Base-by-base conservation (phyloP, 176 grass and related monocot species). In the Bromus sterilis region DNA sequence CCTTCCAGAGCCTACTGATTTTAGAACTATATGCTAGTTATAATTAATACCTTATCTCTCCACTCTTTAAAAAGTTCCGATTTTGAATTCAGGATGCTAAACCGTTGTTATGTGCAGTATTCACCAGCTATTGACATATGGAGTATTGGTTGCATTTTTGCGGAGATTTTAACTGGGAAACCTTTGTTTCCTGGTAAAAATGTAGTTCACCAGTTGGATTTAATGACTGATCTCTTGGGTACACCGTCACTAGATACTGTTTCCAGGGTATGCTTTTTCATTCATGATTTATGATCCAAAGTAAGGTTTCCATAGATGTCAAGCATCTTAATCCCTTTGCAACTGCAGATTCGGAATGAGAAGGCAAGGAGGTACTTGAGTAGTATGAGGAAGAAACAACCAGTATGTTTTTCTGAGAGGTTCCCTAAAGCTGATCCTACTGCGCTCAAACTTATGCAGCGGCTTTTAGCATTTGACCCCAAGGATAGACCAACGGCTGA, bases 61-160 rank as follows among this genome's bases (percentile, higher is more conserved):
- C 6, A 35, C 31, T 28, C 28, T 48, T 56, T 71, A 44, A 53
- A 63, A 68, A 16, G 40, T 31, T 78, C 67, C 18, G 12, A 56
- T 56, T 37, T 29, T 66, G 24, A 44, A 56, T 85, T 64, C 25
- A 53, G 51, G 29, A 81, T 80, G 61, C 31, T 88, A 39, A 90
- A 72, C 67, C 55, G 36, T 86, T 76, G 77, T 89, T 70, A 41
- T 82, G 35, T 93, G 84, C 89, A 97, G 97, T 99, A 99, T 86
- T 95, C 97, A 74, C 87, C 97, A 74, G 97, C 97, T 68, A 99
- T 99, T 83, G 97, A 99, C 59, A 94, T 99, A 80, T 99, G 97
- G 97, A 99, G 97, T 87, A 99, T 99, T 71, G 97, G 97, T 87
- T 99, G 97, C 89, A 99, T 99, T 83, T 99, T 99, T 91, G 93